These are phyloP conservation scores for Nicotiana obtusifolia DNA, from an alignment of 257 asterid genomes.

Conservation along the genomic window DNA sequence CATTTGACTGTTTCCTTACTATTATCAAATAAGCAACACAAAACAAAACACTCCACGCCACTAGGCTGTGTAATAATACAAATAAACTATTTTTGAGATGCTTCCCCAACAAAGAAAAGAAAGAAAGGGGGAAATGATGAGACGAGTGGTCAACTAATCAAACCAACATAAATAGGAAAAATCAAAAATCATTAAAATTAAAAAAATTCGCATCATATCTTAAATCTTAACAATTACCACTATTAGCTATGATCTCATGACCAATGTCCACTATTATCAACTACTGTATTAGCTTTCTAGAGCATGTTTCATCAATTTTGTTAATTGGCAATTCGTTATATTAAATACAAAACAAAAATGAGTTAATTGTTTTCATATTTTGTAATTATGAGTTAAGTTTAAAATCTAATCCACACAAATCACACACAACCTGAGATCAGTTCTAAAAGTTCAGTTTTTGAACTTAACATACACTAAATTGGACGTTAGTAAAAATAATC, in stretches of 20 bases:
- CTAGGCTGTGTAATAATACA: background rate
- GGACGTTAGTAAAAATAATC: no score
- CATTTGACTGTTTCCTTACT: background rate
- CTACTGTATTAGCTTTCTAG: no score
- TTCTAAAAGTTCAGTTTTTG: no score
- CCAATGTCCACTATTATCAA: no score
- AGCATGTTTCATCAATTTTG: no score
- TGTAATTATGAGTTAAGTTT: no score
- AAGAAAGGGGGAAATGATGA: background rate
- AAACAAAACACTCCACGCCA: background rate
- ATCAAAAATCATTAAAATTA: background rate
- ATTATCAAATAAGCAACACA: background rate
- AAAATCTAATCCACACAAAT: no score
- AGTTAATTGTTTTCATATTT: background rate
- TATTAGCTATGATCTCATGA: no score
- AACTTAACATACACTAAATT: no score
- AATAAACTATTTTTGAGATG: background rate
- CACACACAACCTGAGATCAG: no score
- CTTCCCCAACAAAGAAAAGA: background rate
- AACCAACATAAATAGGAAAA: background rate
- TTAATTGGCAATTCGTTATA: background rate
- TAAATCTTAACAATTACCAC: no score
- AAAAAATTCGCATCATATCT: background rate
- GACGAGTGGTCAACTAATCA: background rate
- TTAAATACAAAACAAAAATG: no score